Conservation (phyloP, 2,329 filamentous ascomycete genomes). For the Niveomyces coronatus region DNA sequence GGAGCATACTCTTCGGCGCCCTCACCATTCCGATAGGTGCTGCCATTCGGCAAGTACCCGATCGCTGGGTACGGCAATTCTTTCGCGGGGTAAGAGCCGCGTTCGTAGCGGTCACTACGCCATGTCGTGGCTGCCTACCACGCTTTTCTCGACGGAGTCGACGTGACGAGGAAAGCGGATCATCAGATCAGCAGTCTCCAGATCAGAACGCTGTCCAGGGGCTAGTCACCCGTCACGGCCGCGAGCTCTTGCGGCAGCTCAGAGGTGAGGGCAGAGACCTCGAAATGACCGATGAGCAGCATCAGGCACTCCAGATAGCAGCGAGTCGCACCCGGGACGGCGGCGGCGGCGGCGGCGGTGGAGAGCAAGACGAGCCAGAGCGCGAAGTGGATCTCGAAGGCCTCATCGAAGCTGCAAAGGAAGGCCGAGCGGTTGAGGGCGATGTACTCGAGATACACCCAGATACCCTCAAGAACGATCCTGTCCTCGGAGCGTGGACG, state of each 20-base stretch:
- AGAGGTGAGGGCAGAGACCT: slow-evolving; percentile 10
- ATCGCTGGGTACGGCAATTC: slow-evolving; percentile 20
- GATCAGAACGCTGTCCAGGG: slow-evolving; percentile 14
- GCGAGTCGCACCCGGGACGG: slow-evolving; percentile 6
- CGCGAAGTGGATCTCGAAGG: slow-evolving; percentile 20
- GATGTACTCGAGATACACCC: slow-evolving; percentile 30
- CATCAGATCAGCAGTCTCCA: slow-evolving; percentile 14
- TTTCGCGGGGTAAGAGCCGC: slow-evolving; percentile 17
- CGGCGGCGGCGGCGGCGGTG: slow-evolving; percentile 3
- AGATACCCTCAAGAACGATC: slow-evolving; percentile 28
- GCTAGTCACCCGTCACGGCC: slow-evolving; percentile 12
- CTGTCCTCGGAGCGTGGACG: slow-evolving; percentile 21
- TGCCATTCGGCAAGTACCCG: slow-evolving; percentile 31
- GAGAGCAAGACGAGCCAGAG: slow-evolving; percentile 8
- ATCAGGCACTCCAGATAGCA: slow-evolving; percentile 12
- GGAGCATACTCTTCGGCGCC: slow-evolving; percentile 57
- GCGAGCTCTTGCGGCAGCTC: slow-evolving; percentile 9
- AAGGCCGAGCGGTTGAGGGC: slow-evolving; percentile 16
- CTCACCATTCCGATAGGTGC: slow-evolving; percentile 54
- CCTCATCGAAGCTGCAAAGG: slow-evolving; percentile 22
- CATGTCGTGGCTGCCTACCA: slow-evolving; percentile 13
- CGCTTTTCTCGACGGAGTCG: slow-evolving; percentile 16
- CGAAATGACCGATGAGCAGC: slow-evolving; percentile 15
- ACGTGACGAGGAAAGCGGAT: slow-evolving; percentile 11
- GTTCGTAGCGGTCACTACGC: slow-evolving; percentile 14